Evolutionary conservation across 352 stramenopile species (phyloP), one percentile per base, ranked within the genome.

Genomic region (Phytophthora parvispora): DNA sequence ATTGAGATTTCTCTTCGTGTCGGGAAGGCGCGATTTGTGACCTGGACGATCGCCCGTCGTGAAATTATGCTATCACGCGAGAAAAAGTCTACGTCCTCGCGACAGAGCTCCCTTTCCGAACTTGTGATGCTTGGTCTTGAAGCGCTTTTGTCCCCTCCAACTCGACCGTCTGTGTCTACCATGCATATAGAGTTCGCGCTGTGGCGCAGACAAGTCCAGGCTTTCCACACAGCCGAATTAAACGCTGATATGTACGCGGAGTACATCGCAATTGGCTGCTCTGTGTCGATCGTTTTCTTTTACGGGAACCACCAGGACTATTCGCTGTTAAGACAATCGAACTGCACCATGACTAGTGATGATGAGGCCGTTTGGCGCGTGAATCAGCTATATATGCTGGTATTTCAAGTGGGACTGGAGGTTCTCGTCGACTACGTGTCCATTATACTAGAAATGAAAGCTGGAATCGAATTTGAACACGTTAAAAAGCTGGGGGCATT

Each of bases 241-340:
- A 67, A 74, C 47, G 72, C 66, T 1, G 58, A 78, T 32, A 83
- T 82, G 69, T 59, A 63, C 20, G 63, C 68, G 10, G 72, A 83
- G 63, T 86, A 86, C 57, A 78, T 82, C 10, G 66, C 78, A 0
- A 74, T 84, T 43, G 64, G 63, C 1, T 74, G 75, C 18, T 83
- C 67, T 0, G 62, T 63, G 7, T 52, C 66, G 4, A 78, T 82
- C 18, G 9, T 82, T 20, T 70, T 61, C 24, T 68, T 84, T 22
- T 76, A 72, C 40, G 65, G 56, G 22, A 55, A 74, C 13, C 64
- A 78, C 22, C 72, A 62, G 0, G 45, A 74, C 20, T 84, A 74
- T 38, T 54, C 47, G 2, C 15, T 74, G 6, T 29, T 69, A 34
- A 45, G 53, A 13, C 49, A 60, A 15, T 64, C 69, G 20, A 34